Evolutionary conservation across 2,329 filamentous ascomycete genomes (phyloP).

Genomic region (Pyrenophora tritici-repentis): DNA sequence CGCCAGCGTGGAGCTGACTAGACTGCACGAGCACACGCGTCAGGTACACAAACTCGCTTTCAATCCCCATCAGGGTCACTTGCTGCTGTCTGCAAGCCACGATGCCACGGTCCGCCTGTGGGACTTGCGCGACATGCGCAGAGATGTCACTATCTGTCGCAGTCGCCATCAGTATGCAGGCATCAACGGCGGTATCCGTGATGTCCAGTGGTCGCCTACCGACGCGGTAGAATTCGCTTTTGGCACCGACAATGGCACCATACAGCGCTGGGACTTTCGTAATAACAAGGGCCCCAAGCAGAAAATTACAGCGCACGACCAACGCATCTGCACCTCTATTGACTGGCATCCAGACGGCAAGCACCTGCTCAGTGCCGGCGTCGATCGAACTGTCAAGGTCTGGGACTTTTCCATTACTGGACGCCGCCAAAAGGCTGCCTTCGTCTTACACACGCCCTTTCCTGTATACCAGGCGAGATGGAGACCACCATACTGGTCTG

Average conservation of each 20-base stretch:
- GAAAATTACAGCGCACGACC: slow-evolving; percentile 65
- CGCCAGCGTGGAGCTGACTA: slow-evolving; percentile 63
- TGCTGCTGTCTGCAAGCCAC: slow-evolving; percentile 67
- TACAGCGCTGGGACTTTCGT: slow-evolving; percentile 68
- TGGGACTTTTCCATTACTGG: slow-evolving; percentile 66
- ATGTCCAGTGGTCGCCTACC: slow-evolving; percentile 68
- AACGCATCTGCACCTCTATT: slow-evolving; percentile 62
- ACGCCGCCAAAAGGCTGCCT: slow-evolving; percentile 63
- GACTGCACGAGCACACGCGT: slow-evolving; percentile 67
- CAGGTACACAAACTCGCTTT: slow-evolving; percentile 70
- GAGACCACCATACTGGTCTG: slow-evolving; percentile 63
- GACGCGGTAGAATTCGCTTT: slow-evolving; percentile 67
- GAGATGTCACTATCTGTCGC: slow-evolving; percentile 57
- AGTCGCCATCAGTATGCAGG: slow-evolving; percentile 62
- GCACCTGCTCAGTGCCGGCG: slow-evolving; percentile 66
- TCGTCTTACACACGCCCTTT: slow-evolving; percentile 64
- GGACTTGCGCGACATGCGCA: slow-evolving; percentile 63
- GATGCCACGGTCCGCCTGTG: slow-evolving; percentile 68
- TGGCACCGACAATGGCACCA: slow-evolving; percentile 66
- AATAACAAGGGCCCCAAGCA: slow-evolving; percentile 61
- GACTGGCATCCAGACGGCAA: slow-evolving; percentile 72
- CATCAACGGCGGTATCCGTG: slow-evolving; percentile 65
- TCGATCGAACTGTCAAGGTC: slow-evolving; percentile 65
- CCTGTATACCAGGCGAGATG: slow-evolving; percentile 66
- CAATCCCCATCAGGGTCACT: slow-evolving; percentile 64